Percentiles rank a stretch among this genome's conserved stretches.
Evolutionary conservation across 768 basidiomycete species (phyloP).

Genomic region (Neoboletus magnificus): DNA sequence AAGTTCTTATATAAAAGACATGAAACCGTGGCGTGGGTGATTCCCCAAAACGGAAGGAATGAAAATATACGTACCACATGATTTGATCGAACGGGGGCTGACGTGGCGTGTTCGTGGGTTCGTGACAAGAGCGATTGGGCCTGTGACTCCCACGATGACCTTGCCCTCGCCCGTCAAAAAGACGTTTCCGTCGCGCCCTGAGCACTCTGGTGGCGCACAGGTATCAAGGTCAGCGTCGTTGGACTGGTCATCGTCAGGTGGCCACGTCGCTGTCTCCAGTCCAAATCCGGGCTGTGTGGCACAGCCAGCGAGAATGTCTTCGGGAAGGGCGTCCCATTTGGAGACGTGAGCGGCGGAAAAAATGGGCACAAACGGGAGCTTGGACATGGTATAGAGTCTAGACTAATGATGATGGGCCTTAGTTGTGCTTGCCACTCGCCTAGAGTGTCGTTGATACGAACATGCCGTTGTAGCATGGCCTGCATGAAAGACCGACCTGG

Average conservation of each 20-base stretch:
- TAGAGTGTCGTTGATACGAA: neutral
- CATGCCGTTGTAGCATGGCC: slow-evolving; percentile 16
- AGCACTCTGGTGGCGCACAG: neutral
- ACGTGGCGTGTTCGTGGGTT: neutral
- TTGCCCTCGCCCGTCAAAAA: neutral
- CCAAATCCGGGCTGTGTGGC: neutral
- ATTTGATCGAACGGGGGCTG: neutral
- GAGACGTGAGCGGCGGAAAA: slow-evolving; percentile 33
- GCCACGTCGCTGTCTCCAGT: neutral
- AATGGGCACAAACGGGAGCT: slow-evolving; percentile 20
- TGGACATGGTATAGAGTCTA: slow-evolving; percentile 11
- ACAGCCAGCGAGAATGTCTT: neutral
- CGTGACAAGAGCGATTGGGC: neutral
- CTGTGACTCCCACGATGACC: neutral
- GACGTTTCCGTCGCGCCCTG: neutral
- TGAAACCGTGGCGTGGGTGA: neutral
- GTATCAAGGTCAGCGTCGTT: neutral
- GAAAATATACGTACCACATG: neutral
- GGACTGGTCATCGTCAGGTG: neutral
- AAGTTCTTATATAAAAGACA: too few species aligned
- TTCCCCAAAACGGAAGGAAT: neutral
- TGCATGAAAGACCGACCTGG: neutral
- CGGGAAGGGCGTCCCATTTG: slow-evolving; percentile 21
- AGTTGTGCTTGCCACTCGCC: neutral
- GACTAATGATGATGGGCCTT: neutral